A percentile compares a stretch with the other conserved stretches of the same genome.
These are phyloP conservation scores for Aspergillus puulaauensis DNA, from an alignment of 2,329 filamentous ascomycete genomes.

Conservation along the genomic window DNA sequence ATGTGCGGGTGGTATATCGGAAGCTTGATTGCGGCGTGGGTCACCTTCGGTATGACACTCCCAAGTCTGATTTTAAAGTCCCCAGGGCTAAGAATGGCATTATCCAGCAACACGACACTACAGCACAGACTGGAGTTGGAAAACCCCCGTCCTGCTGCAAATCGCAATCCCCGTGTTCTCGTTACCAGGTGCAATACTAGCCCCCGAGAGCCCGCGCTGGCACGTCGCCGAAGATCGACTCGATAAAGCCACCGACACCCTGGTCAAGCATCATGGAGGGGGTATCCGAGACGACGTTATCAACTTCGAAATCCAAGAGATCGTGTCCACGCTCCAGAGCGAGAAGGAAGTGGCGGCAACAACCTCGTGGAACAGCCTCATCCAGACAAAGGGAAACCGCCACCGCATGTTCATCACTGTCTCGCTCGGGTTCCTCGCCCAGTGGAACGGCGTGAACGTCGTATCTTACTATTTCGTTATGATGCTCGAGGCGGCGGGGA, in stretches of 20 bases:
- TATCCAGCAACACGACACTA: not conserved
- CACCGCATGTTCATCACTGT: constrained; percentile 63
- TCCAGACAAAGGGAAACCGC: constrained; percentile 63
- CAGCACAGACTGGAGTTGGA: constrained; percentile 61
- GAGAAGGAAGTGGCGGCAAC: constrained; percentile 52
- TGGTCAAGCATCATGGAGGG: constrained; percentile 64
- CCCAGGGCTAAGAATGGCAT: too few relatives aligned
- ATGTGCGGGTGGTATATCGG: not conserved
- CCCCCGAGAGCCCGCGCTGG: constrained; percentile 69
- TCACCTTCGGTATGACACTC: constrained; percentile 30
- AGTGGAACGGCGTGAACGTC: constrained; percentile 61
- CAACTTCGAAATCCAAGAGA: too few relatives aligned
- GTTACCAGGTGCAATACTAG: constrained; percentile 2
- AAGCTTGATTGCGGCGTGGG: not conserved
- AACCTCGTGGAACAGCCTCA: constrained; percentile 56
- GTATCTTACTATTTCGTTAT: constrained; percentile 67
- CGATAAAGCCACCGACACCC: constrained; percentile 60
- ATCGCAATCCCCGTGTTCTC: constrained; percentile 46
- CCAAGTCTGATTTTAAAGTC: too few relatives aligned
- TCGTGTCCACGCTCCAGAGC: constrained; percentile 57
- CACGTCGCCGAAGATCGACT: constrained; percentile 63
- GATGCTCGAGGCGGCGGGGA: constrained; percentile 62
- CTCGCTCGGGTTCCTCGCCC: constrained; percentile 65
- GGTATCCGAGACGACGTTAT: constrained; percentile 32
- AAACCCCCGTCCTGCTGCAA: constrained; percentile 65